A percentile compares a stretch with the other conserved stretches of the same genome.
phyloP scores from a whole-genome alignment of 2,329 filamentous ascomycete genomes.

The Aspergillus novofumigatus region DNA sequence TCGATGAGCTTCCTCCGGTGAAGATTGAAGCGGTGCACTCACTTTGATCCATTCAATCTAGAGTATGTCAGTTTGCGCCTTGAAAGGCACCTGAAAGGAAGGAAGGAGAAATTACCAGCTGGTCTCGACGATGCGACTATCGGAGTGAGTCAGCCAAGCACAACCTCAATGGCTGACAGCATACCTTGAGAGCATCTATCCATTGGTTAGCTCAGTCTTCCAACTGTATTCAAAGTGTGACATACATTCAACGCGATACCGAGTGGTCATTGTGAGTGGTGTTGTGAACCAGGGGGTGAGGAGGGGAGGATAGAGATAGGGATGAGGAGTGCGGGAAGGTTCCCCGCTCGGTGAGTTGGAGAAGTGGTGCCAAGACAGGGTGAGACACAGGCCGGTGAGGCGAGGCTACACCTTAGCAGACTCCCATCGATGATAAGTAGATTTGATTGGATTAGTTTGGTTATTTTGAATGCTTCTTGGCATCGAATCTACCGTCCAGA shows the following conservation, averaged over 20 bases:
- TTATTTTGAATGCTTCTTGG: background rate
- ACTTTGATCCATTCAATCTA: conserved; percentile 89
- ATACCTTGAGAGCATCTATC: conserved; percentile 61
- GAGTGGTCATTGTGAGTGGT: conserved; percentile 40
- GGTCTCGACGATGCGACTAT: conserved; percentile 82
- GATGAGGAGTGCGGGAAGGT: background rate
- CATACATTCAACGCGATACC: conserved; percentile 66
- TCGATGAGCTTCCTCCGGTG: conserved; percentile 12
- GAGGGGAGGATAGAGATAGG: background rate
- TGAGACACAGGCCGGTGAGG: too few species aligned
- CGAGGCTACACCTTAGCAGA: too few species aligned
- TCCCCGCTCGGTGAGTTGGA: background rate
- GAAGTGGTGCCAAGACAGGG: background rate
- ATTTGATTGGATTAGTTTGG: background rate
- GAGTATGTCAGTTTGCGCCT: conserved; percentile 2
- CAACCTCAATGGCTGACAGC: conserved; percentile 15
- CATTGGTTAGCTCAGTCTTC: background rate
- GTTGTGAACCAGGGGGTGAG: background rate
- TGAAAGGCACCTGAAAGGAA: background rate
- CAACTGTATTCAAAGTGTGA: conserved; percentile 5
- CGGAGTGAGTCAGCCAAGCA: background rate
- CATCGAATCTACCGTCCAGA: background rate
- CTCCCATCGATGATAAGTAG: too few species aligned
- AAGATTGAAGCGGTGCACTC: conserved; percentile 12
- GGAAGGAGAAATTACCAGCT: conserved; percentile 58